phyloP scores from a whole-genome alignment of 768 basidiomycete species.

The Saitozyma podzolica region DNA sequence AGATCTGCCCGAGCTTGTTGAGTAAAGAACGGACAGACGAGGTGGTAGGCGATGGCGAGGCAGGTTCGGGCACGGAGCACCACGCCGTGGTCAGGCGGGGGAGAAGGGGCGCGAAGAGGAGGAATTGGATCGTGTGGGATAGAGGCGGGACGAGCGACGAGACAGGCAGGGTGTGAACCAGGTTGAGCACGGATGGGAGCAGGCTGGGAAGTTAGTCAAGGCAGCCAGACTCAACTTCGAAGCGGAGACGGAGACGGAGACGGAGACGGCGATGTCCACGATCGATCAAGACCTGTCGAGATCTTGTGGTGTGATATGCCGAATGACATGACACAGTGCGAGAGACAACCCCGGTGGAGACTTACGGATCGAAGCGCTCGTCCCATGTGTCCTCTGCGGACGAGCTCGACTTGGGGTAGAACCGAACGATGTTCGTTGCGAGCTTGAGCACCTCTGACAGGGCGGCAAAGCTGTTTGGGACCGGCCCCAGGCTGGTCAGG shows the following conservation, averaged over 20 bases:
- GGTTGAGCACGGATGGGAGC: slow-evolving; percentile 68
- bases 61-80: slow-evolving; percentile 51
- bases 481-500: slow-evolving; percentile 52
- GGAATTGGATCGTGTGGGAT: slow-evolving; percentile 75
- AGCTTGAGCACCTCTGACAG: slow-evolving; percentile 82
- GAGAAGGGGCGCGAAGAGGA: slow-evolving; percentile 74
- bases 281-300: too few species aligned
- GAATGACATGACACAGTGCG: neutral
- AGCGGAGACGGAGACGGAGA: too few species aligned
- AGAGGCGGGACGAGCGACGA: slow-evolving; percentile 69
- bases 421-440: slow-evolving; percentile 79
- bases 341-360: slow-evolving; percentile 13
- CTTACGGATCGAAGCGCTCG: slow-evolving; percentile 68
- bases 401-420: slow-evolving; percentile 56
- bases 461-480: slow-evolving; percentile 66
- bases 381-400: slow-evolving; percentile 72
- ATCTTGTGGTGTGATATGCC: neutral
- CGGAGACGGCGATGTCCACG: too few species aligned
- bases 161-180: slow-evolving; percentile 67
- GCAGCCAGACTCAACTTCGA: too few species aligned
- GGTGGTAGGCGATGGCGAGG: slow-evolving; percentile 53
- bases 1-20: slow-evolving; percentile 14
- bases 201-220: slow-evolving; percentile 56
- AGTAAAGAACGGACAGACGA: slow-evolving; percentile 23
- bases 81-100: slow-evolving; percentile 48